Percentiles rank a stretch among this genome's conserved stretches.
phyloP scores from a whole-genome alignment of 345 rosid species.

The Eucalyptus lansdowneana region DNA sequence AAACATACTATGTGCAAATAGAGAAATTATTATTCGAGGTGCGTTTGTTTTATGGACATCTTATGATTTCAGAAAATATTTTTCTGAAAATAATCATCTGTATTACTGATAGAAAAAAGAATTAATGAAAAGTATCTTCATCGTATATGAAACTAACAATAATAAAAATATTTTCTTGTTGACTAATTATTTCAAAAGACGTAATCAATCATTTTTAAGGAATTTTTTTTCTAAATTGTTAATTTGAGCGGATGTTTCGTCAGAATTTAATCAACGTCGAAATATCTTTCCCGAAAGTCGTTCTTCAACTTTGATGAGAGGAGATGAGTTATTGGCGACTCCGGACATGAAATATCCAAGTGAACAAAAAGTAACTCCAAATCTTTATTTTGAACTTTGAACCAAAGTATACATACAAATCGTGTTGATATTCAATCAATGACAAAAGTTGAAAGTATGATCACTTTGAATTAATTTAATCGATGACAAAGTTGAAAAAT shows the following conservation, averaged over 20 bases:
- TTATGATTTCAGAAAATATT: not conserved
- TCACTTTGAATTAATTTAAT: no score
- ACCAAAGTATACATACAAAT: no score
- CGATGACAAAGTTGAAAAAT: no score
- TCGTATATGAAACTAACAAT: rapidly evolving
- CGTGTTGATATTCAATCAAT: no score
- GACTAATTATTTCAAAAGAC: not conserved
- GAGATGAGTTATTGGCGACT: no score
- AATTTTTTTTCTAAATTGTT: not conserved
- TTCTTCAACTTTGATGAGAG: no score
- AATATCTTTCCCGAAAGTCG: no score
- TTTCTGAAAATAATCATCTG: not conserved
- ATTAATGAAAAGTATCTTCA: rapidly evolving
- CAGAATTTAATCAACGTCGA: rapidly evolving
- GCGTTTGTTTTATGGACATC: not conserved
- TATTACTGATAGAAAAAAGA: rapidly evolving
- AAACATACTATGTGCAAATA: not conserved
- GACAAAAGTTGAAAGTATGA: rapidly evolving
- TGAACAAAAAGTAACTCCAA: no score
- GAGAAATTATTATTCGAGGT: not conserved
- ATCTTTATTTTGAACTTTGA: no score
- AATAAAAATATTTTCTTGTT: not conserved
- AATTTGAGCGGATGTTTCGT: no score
- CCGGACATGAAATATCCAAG: no score
- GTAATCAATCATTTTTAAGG: not conserved